These are phyloP conservation scores for Annona cherimola DNA, from an alignment of 164 flowering plant genomes.

Conservation along the genomic window DNA sequence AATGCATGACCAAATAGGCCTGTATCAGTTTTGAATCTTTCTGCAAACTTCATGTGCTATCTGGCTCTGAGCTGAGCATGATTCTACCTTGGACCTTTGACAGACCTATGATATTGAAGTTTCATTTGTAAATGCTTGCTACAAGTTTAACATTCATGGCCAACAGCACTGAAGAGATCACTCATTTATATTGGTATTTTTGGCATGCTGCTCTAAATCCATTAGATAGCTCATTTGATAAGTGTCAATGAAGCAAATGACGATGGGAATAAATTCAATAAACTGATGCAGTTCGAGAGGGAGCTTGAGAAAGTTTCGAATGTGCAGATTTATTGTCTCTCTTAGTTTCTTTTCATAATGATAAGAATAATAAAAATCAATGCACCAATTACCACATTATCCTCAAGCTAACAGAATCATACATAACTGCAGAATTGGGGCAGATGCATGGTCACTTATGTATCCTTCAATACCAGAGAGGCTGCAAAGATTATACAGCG, in stretches of 20 bases:
- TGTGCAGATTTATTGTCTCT: background rate
- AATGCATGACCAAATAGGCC: too few species aligned
- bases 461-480: constrained; percentile 79
- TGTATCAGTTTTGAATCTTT: background rate
- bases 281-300: background rate
- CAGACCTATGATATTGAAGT: background rate
- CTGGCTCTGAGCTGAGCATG: background rate
- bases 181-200: background rate
- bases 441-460: constrained; percentile 96
- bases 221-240: background rate
- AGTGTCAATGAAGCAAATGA: background rate
- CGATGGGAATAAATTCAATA: too few species aligned
- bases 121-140: background rate
- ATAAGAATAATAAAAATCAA: too few species aligned
- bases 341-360: background rate
- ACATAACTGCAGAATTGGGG: constrained; percentile 52
- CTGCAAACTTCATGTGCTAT: background rate
- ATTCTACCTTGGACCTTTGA: background rate
- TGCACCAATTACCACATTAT: background rate
- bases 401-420: background rate
- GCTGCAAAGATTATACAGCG: constrained; percentile 62
- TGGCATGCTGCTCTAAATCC: background rate
- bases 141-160: background rate
- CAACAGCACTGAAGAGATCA: background rate
- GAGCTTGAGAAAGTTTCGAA: background rate